Evolutionary conservation across 768 basidiomycete genomes (phyloP), one percentile per base, ranked within the genome.

Genomic region (Mycena polygramma): DNA sequence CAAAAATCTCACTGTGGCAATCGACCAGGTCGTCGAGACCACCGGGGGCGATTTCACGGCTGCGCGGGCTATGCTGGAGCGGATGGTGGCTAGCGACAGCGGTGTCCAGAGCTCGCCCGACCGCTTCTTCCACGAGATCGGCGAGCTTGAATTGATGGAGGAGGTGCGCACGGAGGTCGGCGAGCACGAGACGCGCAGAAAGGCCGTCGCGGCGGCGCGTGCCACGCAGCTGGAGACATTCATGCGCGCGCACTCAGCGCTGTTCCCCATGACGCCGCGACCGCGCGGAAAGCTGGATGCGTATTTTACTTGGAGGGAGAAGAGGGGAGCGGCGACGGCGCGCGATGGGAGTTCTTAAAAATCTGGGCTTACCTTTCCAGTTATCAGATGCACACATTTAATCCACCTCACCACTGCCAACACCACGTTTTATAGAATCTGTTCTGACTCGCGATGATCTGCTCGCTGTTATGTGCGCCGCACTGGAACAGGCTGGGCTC

Each of bases 101-200:
- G 35, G 2, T n/a, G n/a, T 35, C 61, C 36, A 7, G n/a, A 46
- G 45, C 45, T n/a, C 45, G 37, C 41, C 46, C 41, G 36, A 57
- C 55, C 14, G 19, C 26, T 70, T 70, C 58, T 70, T 57, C 13
- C 69, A 70, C 37, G 64, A 70, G 30, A 66, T 70, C 53, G 69
- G 69, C 19, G 69, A 70, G 64, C 64, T 70, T 17, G 69, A 70
- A 52, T 9, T 70, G 10, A 57, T 70, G 51, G 24, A 11, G 11
- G 58, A 70, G 37, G 64, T 66, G 52, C 64, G 63, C 63, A 70
- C 69, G 1, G 64, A 70, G n/a, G 53, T 26, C 35, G 26, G 41
- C 41, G n/a, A 60, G 10, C 69, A 70, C 39, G 58, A 66, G 39
- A 19, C 9, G 37, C 57, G 36, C 2, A 51, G 69, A 20, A 61